A percentile compares a stretch with the other conserved stretches of the same genome.
phyloP scores from a whole-genome alignment of 23 red algal species.

The Cyanidium caldarium region DNA sequence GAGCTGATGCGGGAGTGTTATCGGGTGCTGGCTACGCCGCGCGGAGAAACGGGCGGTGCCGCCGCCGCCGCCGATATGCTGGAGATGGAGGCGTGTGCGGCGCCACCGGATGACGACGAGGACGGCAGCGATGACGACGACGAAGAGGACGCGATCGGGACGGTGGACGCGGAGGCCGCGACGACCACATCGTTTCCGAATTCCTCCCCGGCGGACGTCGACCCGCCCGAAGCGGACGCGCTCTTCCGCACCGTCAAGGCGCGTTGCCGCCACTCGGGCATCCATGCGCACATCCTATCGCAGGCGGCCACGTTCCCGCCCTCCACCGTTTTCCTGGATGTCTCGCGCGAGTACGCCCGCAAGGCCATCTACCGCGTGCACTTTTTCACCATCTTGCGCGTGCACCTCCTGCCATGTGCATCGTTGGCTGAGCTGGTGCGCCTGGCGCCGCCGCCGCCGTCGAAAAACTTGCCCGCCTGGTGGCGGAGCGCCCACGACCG shows the following conservation, averaged over 20 bases:
- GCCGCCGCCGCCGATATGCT: neutral
- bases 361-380: slow-evolving; percentile 50
- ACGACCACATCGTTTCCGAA: neutral
- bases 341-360: slow-evolving; percentile 34
- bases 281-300: neutral
- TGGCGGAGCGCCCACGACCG: slow-evolving; percentile 64
- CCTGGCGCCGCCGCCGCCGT: slow-evolving; percentile 16
- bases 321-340: slow-evolving; percentile 28
- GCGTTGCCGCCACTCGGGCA: too few species aligned
- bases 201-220: neutral
- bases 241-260: too few species aligned
- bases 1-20: slow-evolving; percentile 61
- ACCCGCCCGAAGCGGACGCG: neutral
- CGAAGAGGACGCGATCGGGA: neutral
- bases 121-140: slow-evolving; percentile 25
- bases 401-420: slow-evolving; percentile 29
- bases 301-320: neutral
- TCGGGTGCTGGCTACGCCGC: slow-evolving; percentile 11
- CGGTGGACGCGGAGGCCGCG: neutral
- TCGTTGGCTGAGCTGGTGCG: slow-evolving; percentile 22
- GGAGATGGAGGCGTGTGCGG: slow-evolving; percentile 16
- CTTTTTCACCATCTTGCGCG: slow-evolving; percentile 51
- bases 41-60: neutral
- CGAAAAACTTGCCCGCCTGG: slow-evolving; percentile 66
- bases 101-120: slow-evolving; percentile 33